Conservation (phyloP, 441 rosid genomes). For the Gossypium davidsonii region DNA sequence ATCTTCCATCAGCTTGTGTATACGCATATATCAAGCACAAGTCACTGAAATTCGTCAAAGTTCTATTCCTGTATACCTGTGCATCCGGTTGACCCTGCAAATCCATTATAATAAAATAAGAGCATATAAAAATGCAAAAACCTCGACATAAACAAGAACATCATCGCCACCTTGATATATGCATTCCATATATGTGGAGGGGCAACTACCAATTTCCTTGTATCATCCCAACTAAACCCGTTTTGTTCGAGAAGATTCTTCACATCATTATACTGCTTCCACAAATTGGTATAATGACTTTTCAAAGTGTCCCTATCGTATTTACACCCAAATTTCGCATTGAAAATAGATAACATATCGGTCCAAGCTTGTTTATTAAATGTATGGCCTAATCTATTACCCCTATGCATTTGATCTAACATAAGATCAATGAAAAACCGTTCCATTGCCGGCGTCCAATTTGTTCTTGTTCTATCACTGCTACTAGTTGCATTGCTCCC, state of each 20-base stretch:
- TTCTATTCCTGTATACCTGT: slow-evolving; percentile 34
- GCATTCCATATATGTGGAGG: slow-evolving; percentile 59
- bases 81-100: slow-evolving; percentile 53
- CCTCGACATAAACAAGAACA: background rate
- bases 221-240: slow-evolving; percentile 83
- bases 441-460: slow-evolving; percentile 83
- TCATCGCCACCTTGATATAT: slow-evolving; percentile 51
- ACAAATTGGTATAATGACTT: slow-evolving; percentile 59
- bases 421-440: slow-evolving; percentile 81
- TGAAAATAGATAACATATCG: slow-evolving; percentile 65
- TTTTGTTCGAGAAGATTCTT: slow-evolving; percentile 55
- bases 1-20: slow-evolving; percentile 62
- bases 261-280: slow-evolving; percentile 80
- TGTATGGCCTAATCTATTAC: slow-evolving; percentile 69
- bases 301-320: slow-evolving; percentile 75
- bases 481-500: slow-evolving; percentile 27
- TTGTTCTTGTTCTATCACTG: slow-evolving; percentile 51
- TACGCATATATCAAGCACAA: slow-evolving; percentile 54
- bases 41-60: slow-evolving; percentile 41
- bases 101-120: slow-evolving; percentile 6
- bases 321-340: slow-evolving; percentile 65
- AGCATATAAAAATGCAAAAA: background rate
- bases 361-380: slow-evolving; percentile 86
- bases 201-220: slow-evolving; percentile 55
- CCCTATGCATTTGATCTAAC: slow-evolving; percentile 80